Conservation (phyloP, 805 yeast species). For the Metschnikowia amazonensis region DNA sequence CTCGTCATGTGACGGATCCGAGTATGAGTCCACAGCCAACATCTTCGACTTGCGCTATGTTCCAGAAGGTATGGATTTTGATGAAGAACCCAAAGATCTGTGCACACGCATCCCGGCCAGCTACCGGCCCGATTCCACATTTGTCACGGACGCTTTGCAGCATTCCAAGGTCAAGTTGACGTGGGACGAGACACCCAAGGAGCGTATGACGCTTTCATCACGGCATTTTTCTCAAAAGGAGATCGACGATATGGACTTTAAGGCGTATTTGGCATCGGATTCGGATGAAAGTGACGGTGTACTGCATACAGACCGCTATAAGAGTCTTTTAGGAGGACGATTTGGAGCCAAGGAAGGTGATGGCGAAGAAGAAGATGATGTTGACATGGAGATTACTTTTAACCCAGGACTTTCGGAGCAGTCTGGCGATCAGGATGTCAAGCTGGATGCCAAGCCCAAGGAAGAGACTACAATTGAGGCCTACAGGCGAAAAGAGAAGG, state of each 20-base stretch:
- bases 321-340: slow-evolving; percentile 49
- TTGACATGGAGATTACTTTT: slow-evolving; percentile 94
- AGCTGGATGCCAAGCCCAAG: slow-evolving; percentile 29
- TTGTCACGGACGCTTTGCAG: slow-evolving; percentile 92
- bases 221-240: slow-evolving; percentile 86
- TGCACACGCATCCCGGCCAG: slow-evolving; percentile 70
- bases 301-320: slow-evolving; percentile 54
- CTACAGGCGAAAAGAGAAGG: slow-evolving; percentile 84
- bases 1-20: slow-evolving; percentile 88
- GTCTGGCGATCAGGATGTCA: slow-evolving; percentile 7
- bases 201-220: slow-evolving; percentile 69
- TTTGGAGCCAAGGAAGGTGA: slow-evolving; percentile 34
- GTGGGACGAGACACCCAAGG: slow-evolving; percentile 98
- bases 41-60: slow-evolving; percentile 87
- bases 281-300: slow-evolving; percentile 37
- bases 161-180: slow-evolving; percentile 94
- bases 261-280: slow-evolving; percentile 79
- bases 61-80: slow-evolving; percentile 90
- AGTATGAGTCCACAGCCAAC: slow-evolving; percentile 93
- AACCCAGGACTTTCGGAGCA: slow-evolving; percentile 69
- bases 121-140: slow-evolving; percentile 70
- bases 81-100: slow-evolving; percentile 67
- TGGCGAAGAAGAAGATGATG: slow-evolving; percentile 55
- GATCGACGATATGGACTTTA: slow-evolving; percentile 84
- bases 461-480: slow-evolving; percentile 77